Evolutionary conservation across 257 asterid genomes (phyloP).

Genomic region (Handroanthus guayacan): DNA sequence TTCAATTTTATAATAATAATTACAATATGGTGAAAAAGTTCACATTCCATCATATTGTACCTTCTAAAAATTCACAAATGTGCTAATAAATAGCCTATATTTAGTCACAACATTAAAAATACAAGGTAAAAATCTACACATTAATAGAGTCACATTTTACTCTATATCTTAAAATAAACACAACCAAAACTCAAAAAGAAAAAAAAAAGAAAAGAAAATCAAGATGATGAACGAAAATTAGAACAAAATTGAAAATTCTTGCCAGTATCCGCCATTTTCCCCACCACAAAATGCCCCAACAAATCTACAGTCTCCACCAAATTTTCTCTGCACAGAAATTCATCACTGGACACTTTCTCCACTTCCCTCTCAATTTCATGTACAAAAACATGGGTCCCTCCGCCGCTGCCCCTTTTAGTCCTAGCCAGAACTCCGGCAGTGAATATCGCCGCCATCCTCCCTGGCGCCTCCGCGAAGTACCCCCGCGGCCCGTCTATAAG

Average conservation of each 20-base stretch:
- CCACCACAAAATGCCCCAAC: slow-evolving; percentile 62
- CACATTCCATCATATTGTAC: too few relatives aligned
- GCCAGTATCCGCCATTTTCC: slow-evolving; percentile 39
- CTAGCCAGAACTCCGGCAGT: slow-evolving; percentile 66
- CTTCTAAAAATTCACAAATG: too few relatives aligned
- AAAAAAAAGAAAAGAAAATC: background rate
- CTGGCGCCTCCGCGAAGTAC: slow-evolving; percentile 46
- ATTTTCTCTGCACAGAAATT: slow-evolving; percentile 58
- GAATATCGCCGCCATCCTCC: slow-evolving; percentile 65
- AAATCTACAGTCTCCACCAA: slow-evolving; percentile 41
- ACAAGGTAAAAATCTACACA: too few relatives aligned
- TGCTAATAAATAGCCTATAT: too few relatives aligned
- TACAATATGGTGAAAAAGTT: too few relatives aligned
- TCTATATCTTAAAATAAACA: background rate
- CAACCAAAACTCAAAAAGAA: background rate
- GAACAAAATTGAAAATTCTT: slow-evolving; percentile 46
- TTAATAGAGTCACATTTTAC: background rate
- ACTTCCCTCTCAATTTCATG: slow-evolving; percentile 61
- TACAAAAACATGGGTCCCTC: slow-evolving; percentile 57
- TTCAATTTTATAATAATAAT: too few relatives aligned
- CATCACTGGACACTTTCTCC: slow-evolving; percentile 56
- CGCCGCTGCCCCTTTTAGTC: slow-evolving; percentile 49
- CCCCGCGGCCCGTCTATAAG: slow-evolving; percentile 66
- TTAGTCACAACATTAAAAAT: too few relatives aligned
- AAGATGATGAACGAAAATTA: slow-evolving; percentile 35